Evolutionary conservation across 352 stramenopile species (phyloP).

Genomic region (Globisporangium okanoganense): DNA sequence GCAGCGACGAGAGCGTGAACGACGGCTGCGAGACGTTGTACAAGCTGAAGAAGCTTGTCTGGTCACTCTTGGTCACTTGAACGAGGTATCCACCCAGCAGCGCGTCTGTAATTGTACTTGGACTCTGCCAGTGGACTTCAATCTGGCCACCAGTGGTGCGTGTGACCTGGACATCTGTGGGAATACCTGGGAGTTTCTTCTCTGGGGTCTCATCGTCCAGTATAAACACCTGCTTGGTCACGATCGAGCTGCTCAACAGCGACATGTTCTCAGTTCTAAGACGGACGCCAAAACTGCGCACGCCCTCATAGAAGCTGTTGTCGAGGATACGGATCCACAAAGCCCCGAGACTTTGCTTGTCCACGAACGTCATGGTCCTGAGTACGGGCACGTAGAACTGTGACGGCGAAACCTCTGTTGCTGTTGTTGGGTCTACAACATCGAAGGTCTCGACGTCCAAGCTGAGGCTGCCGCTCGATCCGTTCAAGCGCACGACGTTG

Average conservation of each 20-base stretch:
- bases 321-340: conserved; percentile 46
- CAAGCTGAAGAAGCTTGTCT: conserved; percentile 23
- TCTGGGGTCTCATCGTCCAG: conserved; percentile 42
- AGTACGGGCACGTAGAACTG: conserved; percentile 34
- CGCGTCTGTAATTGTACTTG: background rate
- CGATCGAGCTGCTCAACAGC: conserved; percentile 9
- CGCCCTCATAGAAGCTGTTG: conserved; percentile 34
- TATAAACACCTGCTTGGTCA: conserved; percentile 31
- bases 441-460: conserved; percentile 53
- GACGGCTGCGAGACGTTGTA: conserved; percentile 32
- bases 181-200: conserved; percentile 21
- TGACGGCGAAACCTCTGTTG: background rate
- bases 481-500: conserved; percentile 47
- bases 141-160: conserved; percentile 47
- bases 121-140: conserved; percentile 25
- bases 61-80: conserved; percentile 18
- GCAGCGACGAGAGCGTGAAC: conserved; percentile 41
- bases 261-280: conserved; percentile 17
- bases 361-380: conserved; percentile 21
- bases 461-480: conserved; percentile 28
- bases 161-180: conserved; percentile 9
- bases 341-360: conserved; percentile 31
- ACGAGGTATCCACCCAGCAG: conserved; percentile 32
- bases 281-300: conserved; percentile 37
- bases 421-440: conserved; percentile 13